These are phyloP conservation scores for Pleomassaria siparia DNA, from an alignment of 2,329 filamentous ascomycete species.

Conservation along the genomic window DNA sequence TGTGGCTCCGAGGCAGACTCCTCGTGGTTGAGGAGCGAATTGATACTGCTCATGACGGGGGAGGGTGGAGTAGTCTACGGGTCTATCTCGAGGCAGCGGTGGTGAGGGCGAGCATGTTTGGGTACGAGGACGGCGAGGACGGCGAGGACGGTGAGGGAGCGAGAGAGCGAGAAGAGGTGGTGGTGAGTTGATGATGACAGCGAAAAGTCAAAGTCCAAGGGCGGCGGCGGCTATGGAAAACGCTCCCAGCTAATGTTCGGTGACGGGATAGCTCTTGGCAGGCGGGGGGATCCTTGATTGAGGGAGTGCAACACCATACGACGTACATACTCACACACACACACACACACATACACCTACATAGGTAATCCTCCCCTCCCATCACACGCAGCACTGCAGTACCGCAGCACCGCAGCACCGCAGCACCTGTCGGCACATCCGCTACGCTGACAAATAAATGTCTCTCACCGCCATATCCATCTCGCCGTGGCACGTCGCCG, in stretches of 20 bases:
- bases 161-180: not conserved
- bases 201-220: too few relatives aligned
- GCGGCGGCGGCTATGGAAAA: not conserved
- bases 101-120: not conserved
- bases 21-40: conserved; percentile 39
- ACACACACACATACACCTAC: conserved; percentile 1
- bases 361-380: not conserved
- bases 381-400: not conserved
- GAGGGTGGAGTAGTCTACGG: conserved; percentile 1
- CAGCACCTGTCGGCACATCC: not conserved
- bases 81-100: not conserved
- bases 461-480: not conserved
- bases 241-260: not conserved
- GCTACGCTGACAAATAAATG: not conserved
- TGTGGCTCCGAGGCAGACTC: conserved; percentile 1
- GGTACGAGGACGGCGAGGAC: too few relatives aligned
- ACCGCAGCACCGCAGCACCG: not conserved
- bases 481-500: not conserved
- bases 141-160: too few relatives aligned
- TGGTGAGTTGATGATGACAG: not conserved
- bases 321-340: not conserved
- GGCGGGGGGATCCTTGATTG: not conserved
- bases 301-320: not conserved
- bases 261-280: not conserved
- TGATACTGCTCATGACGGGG: conserved; percentile 37